A percentile compares a stretch with the other conserved stretches of the same genome.
Evolutionary conservation across 169 alveolate species (phyloP).

Genomic region (Plasmodium malariae): DNA sequence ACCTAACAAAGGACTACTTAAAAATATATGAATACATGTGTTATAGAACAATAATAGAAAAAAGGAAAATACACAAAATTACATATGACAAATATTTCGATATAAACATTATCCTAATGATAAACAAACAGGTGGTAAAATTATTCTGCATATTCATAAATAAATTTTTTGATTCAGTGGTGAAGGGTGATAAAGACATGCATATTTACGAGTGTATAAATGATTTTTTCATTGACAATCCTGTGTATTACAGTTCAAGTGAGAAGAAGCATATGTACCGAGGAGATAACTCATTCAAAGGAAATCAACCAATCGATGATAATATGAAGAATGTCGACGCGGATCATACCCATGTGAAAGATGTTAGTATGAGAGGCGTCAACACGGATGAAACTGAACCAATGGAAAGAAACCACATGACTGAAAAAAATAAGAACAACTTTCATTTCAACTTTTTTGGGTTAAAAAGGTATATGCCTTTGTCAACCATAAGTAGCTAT

Average conservation of each 20-base stretch:
- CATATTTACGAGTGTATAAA: slow-evolving; percentile 50
- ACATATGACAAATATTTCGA: slow-evolving; percentile 35
- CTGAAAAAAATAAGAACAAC: too few relatives aligned
- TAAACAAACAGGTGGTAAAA: slow-evolving; percentile 48
- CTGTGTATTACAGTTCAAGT: background rate
- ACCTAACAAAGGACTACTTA: slow-evolving; percentile 7
- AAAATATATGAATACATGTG: slow-evolving; percentile 31
- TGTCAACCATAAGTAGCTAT: background rate
- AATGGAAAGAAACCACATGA: too few relatives aligned
- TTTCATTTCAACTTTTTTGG: too few relatives aligned
- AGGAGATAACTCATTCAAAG: too few relatives aligned
- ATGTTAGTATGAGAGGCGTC: too few relatives aligned
- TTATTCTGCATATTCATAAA: slow-evolving; percentile 21
- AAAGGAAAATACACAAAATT: slow-evolving; percentile 3
- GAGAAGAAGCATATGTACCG: background rate
- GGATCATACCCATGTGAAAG: too few relatives aligned
- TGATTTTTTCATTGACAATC: slow-evolving; percentile 35
- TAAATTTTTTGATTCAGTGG: background rate
- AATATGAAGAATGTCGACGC: too few relatives aligned
- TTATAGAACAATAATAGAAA: slow-evolving; percentile 59
- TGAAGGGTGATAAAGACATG: slow-evolving; percentile 1
- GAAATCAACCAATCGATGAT: too few relatives aligned
- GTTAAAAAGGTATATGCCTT: background rate
- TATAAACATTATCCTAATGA: slow-evolving; percentile 22
- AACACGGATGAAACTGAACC: too few relatives aligned